A percentile compares a stretch with the other conserved stretches of the same genome.
Conservation (phyloP, 108 stramenopile genomes). For the Hondaea fermentalgiana region DNA sequence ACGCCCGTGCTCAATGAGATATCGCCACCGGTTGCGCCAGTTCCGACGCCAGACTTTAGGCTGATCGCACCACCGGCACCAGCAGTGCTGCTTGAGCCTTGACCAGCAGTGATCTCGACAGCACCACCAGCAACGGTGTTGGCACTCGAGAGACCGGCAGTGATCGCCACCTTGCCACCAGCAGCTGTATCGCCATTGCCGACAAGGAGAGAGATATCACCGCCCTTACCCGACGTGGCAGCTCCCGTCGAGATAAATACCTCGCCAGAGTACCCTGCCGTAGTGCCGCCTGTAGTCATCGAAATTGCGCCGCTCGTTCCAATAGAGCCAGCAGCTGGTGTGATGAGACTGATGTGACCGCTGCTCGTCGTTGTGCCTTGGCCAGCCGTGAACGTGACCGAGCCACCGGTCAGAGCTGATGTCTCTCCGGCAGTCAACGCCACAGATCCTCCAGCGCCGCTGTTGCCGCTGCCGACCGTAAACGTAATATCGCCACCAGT, state of each 20-base stretch:
- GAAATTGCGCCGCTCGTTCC: too few species aligned
- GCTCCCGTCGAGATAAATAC: too few species aligned
- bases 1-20: neutral
- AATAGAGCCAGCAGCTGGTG: neutral
- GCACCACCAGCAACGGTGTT: too few species aligned
- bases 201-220: too few species aligned
- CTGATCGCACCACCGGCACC: neutral
- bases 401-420: neutral
- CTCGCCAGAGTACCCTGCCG: too few species aligned
- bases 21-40: neutral
- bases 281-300: too few species aligned
- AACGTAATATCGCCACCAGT: constrained; percentile 29
- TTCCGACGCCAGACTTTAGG: neutral
- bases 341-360: neutral
- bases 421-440: constrained; percentile 26
- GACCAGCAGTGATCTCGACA: neutral
- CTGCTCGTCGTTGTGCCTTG: neutral
- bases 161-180: too few species aligned
- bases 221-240: too few species aligned
- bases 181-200: too few species aligned
- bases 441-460: constrained; percentile 26
- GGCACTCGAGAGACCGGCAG: too few species aligned
- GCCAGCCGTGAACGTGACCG: neutral
- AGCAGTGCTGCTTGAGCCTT: constrained; percentile 13
- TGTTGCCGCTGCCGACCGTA: constrained; percentile 35